Evolutionary conservation across 257 asterid genomes (phyloP), one percentile per base, ranked within the genome.

Genomic region (Paraleonurus japonicus): DNA sequence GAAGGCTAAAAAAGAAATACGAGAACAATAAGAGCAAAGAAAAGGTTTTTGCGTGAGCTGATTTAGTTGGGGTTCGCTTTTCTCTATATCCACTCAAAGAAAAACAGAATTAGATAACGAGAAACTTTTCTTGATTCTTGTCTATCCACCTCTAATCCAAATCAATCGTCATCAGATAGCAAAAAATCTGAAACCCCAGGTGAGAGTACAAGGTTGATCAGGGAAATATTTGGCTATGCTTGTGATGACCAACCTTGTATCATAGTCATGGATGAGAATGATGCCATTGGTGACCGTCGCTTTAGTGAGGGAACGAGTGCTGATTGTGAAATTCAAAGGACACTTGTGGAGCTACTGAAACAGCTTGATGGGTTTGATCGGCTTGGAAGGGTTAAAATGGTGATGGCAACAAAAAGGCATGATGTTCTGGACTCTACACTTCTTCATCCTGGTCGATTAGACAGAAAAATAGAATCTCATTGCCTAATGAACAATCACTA

Each of bases 191-290:
- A n/a, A n/a, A n/a, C n/a, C n/a, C n/a, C n/a, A 4, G 98, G 98
- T 54, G 98, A 92, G 85, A 93, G 97, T 79, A 96, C 97, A 22
- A 86, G 96, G 75, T 78, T 93, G 80, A 90, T 89, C 66, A 80
- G 97, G 76, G 98, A 93, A 78, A 93, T 93, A 96, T 90, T 89
- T 64, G 85, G 86, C 66, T 93, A 93, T 89, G 97, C 97, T 22
- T 96, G 96, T 27, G 98, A 93, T 78, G 96, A 93, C 86, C 98
- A 93, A 80, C 97, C 98, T 16, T 94, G 98, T 88, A 94, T 94
- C 79, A 94, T 94, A 33, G 90, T 94, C 79, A 94, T 91, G 98
- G 98, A 90, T 72, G 97, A 94, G 88, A 94, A 90, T 53, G 97
- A 94, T 81, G 98, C 97, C 65, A 90, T 90, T 71, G 96, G 97